phyloP scores from a whole-genome alignment of 1,139 yeast genomes.

The Pichia sp. region DNA sequence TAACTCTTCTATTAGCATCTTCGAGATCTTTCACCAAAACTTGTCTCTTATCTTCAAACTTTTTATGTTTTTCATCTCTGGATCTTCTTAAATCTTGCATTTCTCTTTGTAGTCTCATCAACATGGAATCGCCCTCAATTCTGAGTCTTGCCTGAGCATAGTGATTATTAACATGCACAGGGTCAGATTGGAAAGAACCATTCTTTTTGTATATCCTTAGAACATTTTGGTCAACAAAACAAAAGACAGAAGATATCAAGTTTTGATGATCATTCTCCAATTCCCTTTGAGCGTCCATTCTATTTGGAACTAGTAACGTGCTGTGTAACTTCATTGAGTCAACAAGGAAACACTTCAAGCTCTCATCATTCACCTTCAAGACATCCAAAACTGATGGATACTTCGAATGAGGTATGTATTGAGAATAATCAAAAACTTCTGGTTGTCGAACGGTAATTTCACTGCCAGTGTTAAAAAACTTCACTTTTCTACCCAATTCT shows the following conservation, averaged over 20 bases:
- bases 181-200: conserved; percentile 49
- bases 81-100: conserved; percentile 18
- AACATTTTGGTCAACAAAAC: conserved; percentile 32
- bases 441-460: conserved; percentile 47
- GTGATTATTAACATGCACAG: conserved; percentile 39
- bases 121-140: conserved; percentile 19
- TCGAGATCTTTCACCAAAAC: background rate
- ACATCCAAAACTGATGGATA: conserved; percentile 51
- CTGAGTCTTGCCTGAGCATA: conserved; percentile 16
- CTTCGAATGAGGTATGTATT: conserved; percentile 29
- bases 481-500: conserved; percentile 39
- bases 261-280: conserved; percentile 29
- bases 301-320: conserved; percentile 43
- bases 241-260: conserved; percentile 42
- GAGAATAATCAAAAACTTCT: conserved; percentile 48
- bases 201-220: conserved; percentile 32
- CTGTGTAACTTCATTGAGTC: conserved; percentile 60
- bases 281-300: conserved; percentile 43
- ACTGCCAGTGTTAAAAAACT: conserved; percentile 26
- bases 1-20: conserved; percentile 2
- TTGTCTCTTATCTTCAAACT: background rate
- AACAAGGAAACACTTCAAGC: conserved; percentile 53
- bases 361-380: conserved; percentile 46
- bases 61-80: conserved; percentile 1
- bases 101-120: conserved; percentile 16